Conservation (phyloP, 2,329 filamentous ascomycete genomes). For the Cladosporium sp. region DNA sequence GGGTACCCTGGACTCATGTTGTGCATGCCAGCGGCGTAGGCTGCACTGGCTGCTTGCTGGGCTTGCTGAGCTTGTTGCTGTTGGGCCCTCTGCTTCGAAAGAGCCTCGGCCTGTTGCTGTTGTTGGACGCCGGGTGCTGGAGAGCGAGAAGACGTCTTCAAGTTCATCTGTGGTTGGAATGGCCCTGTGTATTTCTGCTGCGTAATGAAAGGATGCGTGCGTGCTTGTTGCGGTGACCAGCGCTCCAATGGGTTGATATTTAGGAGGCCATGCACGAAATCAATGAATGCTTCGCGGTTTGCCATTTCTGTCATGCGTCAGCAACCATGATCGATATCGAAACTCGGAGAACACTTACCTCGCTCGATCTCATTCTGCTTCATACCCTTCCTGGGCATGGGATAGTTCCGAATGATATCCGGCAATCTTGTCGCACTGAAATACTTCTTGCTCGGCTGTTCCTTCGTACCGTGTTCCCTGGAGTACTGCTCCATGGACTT, state of each 20-base stretch:
- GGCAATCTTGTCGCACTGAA: constrained; percentile 91
- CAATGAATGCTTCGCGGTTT: constrained; percentile 94
- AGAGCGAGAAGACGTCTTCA: constrained; percentile 78
- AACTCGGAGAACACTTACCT: constrained; percentile 57
- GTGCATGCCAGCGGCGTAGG: constrained; percentile 28
- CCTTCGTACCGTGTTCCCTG: constrained; percentile 90
- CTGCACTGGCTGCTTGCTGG: constrained; percentile 39
- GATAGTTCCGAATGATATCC: constrained; percentile 96
- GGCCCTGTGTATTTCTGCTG: constrained; percentile 96
- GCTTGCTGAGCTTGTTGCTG: constrained; percentile 45
- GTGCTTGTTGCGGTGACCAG: constrained; percentile 97
- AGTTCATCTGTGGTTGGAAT: constrained; percentile 94
- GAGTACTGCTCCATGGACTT: constrained; percentile 99
- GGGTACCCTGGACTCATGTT: constrained; percentile 37
- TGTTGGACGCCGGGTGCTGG: constrained; percentile 91
- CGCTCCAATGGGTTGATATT: constrained; percentile 94
- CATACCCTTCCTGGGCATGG: constrained; percentile 99
- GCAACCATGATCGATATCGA: not conserved
- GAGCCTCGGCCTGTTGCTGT: constrained; percentile 88
- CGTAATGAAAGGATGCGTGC: constrained; percentile 96
- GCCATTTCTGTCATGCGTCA: constrained; percentile 73
- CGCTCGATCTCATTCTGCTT: constrained; percentile 93
- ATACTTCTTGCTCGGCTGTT: constrained; percentile 99
- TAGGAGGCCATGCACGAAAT: constrained; percentile 89
- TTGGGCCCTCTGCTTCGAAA: constrained; percentile 83